Base-by-base conservation (phyloP, 768 basidiomycete genomes). In the Mrakia blollopis region DNA sequence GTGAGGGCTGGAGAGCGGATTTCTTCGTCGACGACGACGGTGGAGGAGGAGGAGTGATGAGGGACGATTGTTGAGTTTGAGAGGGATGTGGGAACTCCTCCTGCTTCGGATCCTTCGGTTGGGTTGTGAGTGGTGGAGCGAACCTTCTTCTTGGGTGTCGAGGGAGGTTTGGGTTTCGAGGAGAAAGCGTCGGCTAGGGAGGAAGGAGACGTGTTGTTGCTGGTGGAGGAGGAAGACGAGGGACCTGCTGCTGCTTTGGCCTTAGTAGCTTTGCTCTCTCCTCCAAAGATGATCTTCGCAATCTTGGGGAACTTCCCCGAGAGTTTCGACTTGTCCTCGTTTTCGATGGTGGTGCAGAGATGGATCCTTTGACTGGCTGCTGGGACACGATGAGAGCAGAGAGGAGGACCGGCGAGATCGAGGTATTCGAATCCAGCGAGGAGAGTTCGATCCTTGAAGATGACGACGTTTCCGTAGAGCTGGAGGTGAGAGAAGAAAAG, bases 391-490 rank as follows among this genome's bases (percentile, higher is more conserved):
- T 82, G 82, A 6, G 81, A 69, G 16, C 79, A 75, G 11, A 82
- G 79, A 0, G 83, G 83, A 30, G 81, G 81, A 39, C 83, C 83
- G 72, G 81, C 74, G 18, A 83, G 77, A 69, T 83, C 83, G 28
- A 83, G 80, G 75, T 82, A 82, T 72, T 83, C 83, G 79, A 80
- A 79, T 6, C 79, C 74, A 32, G 81, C 80, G 13, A 83, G 81
- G 30, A 83, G 75, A 13, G 57, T 74, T 23, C 81, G 75, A 77
- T 83, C 83, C 69, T 82, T 82, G 81, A 82, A 82, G 13, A 81
- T 80, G 28, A 83, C 80, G 0, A 81, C 78, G 50, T 81, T 82
- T 21, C 83, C 83, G 76, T 82, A 82, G 11, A 81, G 71, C 80
- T 81, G 80, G 9, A 16, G 28, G 44, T 62, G 41, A 14, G 7